Base-by-base conservation (phyloP, 129 eudicot species). In the Deinandra increscens region DNA sequence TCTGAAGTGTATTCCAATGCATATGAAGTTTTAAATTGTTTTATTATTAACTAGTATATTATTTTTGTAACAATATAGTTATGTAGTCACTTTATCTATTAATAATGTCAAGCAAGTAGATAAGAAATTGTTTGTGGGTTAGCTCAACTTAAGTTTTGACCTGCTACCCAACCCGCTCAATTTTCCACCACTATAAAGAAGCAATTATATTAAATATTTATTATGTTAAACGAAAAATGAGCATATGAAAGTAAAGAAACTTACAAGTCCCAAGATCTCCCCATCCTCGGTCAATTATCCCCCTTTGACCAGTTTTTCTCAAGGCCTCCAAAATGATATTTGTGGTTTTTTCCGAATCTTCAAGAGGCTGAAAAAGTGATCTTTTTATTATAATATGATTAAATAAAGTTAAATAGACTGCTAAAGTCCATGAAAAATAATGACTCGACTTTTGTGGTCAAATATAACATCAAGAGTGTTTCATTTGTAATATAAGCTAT, bases 231-330 rank as follows among this genome's bases (percentile, higher is more conserved):
- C 7, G 33, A 3, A 41, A 58, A 42, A 64, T 22, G 7, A 64
- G 29, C 7, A 12, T 2, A n/a, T 8, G 5, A 4, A 38, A 33
- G 0, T 22, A 64, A 64, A 72, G 49, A 77, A 51, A 81, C 98
- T 81, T 84, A 94, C 99, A 70, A 19, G 84, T 70, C 66, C 99
- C 99, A 76, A 94, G 99, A 81, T 94, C 85, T 50, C 99, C 99
- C 99, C 99, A 94, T 42, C 99, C 99, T 50, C 91, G 88, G 81
- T 84, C 94, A 65, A 94, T 78, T 75, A 94, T 87, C 65, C 99
- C 99, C 84, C 99, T 85, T 68, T 90, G 99, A 51, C 96, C 97
- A 9, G 99, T 87, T 60, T 60, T 79, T 74, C 73, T 84, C 70
- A 94, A 77, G 13, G 99, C 97, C 78, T 94, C 99, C 82, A 87